A percentile compares a stretch with the other conserved stretches of the same genome.
Conservation (phyloP, 1,284 basidiomycete genomes). For the Singerocomus inundabilis region DNA sequence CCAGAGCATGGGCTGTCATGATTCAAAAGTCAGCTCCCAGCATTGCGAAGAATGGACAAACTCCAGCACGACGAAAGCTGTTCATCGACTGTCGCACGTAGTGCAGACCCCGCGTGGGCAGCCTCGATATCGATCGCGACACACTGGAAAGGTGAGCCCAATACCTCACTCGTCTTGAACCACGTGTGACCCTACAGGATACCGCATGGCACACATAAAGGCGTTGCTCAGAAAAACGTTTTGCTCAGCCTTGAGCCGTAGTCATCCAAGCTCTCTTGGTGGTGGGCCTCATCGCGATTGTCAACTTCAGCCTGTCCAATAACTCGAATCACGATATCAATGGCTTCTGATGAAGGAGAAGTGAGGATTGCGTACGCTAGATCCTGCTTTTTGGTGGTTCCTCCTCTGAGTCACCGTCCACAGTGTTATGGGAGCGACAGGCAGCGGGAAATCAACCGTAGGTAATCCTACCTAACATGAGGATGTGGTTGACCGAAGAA, state of each 20-base stretch:
- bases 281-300: neutral
- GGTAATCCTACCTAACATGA: constrained; percentile 10
- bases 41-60: neutral
- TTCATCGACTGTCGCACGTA: neutral
- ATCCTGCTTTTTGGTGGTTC: neutral
- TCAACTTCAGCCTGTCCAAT: neutral
- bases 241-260: neutral
- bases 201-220: constrained; percentile 14
- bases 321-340: constrained; percentile 6
- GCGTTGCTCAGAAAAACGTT: neutral
- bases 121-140: constrained; percentile 17
- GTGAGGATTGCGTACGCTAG: constrained; percentile 29
- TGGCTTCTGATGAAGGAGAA: constrained; percentile 19
- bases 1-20: neutral
- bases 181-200: neutral
- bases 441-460: constrained; percentile 45
- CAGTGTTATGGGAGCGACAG: constrained; percentile 45
- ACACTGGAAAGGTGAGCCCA: neutral
- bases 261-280: neutral
- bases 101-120: constrained; percentile 11
- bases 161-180: constrained; percentile 3
- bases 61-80: neutral
- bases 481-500: neutral
- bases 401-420: constrained; percentile 7
- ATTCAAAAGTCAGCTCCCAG: neutral